Percentiles rank a stretch among this genome's conserved stretches.
phyloP scores from a whole-genome alignment of 306 rosid species.

The Canavalia gladiata region DNA sequence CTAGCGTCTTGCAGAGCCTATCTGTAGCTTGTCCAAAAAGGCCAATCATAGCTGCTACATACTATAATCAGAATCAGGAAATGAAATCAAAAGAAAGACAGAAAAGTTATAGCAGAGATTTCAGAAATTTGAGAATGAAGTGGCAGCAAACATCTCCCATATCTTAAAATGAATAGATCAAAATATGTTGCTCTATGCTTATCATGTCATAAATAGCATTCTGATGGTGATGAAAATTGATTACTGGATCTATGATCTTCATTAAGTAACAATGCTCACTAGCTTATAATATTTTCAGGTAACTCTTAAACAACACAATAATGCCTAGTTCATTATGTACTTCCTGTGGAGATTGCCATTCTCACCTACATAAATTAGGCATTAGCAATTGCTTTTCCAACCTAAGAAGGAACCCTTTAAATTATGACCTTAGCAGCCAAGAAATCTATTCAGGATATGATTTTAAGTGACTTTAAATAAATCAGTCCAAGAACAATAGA shows the following conservation, averaged over 20 bases:
- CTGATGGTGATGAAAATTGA: conserved; percentile 22
- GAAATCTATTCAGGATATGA: conserved; percentile 40
- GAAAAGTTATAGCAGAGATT: conserved; percentile 23
- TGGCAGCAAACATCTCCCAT: conserved; percentile 42
- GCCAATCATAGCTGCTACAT: conserved; percentile 90
- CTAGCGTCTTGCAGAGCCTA: conserved; percentile 92
- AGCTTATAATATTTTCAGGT: conserved; percentile 22
- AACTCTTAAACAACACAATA: conserved; percentile 21
- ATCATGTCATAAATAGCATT: conserved; percentile 22
- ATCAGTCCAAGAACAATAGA: conserved; percentile 41
- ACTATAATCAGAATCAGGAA: conserved; percentile 61
- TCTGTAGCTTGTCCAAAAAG: conserved; percentile 97
- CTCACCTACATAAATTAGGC: conserved; percentile 11
- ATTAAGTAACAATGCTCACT: conserved; percentile 31
- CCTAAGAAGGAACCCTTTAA: conserved; percentile 30
- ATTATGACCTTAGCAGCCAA: conserved; percentile 22
- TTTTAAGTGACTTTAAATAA: conserved; percentile 27
- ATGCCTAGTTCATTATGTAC: not conserved
- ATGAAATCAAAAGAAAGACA: conserved; percentile 45
- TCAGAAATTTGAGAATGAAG: conserved; percentile 35
- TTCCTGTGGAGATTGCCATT: conserved; percentile 17
- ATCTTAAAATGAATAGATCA: conserved; percentile 28
- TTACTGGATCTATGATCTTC: conserved; percentile 14
- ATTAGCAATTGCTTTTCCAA: not conserved
- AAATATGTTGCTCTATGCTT: conserved; percentile 28